Percentiles rank a stretch among this genome's conserved stretches.
These are phyloP conservation scores for Calonectria crousiana DNA, from an alignment of 2,329 filamentous ascomycete species.

Conservation along the genomic window DNA sequence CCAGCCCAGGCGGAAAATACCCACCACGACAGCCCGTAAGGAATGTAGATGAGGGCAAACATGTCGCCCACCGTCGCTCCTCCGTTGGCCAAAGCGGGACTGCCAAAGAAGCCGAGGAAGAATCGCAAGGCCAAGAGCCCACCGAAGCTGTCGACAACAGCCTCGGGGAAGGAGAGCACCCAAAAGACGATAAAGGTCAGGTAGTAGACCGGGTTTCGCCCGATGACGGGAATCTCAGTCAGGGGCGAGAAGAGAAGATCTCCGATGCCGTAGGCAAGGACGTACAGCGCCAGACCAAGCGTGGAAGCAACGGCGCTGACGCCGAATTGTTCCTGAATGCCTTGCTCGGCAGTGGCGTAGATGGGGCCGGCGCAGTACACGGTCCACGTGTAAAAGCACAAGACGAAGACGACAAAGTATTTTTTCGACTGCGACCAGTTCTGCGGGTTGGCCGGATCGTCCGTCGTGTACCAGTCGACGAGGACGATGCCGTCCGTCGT, in stretches of 20 bases:
- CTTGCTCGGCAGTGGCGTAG: conserved; percentile 58
- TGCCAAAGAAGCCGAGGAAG: conserved; percentile 75
- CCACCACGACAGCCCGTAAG: conserved; percentile 71
- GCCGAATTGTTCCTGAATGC: conserved; percentile 66
- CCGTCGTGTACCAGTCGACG: conserved; percentile 67
- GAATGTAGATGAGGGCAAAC: conserved; percentile 66
- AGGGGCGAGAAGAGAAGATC: conserved; percentile 76
- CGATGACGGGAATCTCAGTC: conserved; percentile 74
- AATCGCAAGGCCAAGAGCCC: conserved; percentile 75
- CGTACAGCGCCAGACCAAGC: conserved; percentile 72
- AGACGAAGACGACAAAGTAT: conserved; percentile 55
- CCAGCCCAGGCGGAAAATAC: conserved; percentile 64
- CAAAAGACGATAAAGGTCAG: conserved; percentile 76
- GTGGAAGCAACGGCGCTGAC: conserved; percentile 64
- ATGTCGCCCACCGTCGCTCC: conserved; percentile 65
- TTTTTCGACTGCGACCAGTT: conserved; percentile 64
- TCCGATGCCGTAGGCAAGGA: conserved; percentile 73
- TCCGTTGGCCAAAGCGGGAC: conserved; percentile 72
- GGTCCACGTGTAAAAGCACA: conserved; percentile 70
- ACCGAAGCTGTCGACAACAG: conserved; percentile 71
- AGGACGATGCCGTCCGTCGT: conserved; percentile 64
- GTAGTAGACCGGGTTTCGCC: conserved; percentile 76
- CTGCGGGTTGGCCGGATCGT: conserved; percentile 67
- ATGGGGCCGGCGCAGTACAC: conserved; percentile 65
- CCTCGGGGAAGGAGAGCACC: conserved; percentile 73